These are phyloP conservation scores for Wallacemonas collosoma DNA, from an alignment of 208 protist species.

Conservation along the genomic window DNA sequence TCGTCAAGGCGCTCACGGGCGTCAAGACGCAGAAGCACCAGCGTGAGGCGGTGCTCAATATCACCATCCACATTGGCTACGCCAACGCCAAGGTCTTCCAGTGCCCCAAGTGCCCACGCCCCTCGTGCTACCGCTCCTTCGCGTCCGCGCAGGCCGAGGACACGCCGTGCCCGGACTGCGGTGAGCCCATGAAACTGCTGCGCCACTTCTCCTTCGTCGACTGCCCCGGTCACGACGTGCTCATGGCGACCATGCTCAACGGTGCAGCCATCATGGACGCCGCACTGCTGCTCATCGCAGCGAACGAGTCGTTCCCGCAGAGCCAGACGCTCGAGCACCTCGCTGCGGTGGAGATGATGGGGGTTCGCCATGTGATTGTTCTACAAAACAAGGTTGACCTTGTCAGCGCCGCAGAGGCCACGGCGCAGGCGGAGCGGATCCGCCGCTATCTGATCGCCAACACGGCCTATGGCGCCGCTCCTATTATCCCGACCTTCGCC, in stretches of 20 bases:
- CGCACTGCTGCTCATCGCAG: slow-evolving; percentile 99
- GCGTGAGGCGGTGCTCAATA: slow-evolving; percentile 99
- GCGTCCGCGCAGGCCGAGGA: slow-evolving; percentile 90
- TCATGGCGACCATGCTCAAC: slow-evolving; percentile 99
- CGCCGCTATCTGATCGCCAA: slow-evolving; percentile 85
- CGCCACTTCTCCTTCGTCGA: slow-evolving; percentile 99
- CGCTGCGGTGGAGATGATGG: slow-evolving; percentile 99
- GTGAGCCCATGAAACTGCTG: slow-evolving; percentile 68
- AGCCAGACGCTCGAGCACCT: slow-evolving; percentile 96
- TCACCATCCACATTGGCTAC: slow-evolving; percentile 99
- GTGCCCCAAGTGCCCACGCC: slow-evolving; percentile 86
- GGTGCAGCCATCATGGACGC: slow-evolving; percentile 99
- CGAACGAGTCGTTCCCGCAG: slow-evolving; percentile 99
- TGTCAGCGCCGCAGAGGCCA: slow-evolving; percentile 94
- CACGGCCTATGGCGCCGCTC: slow-evolving; percentile 95
- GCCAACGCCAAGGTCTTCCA: slow-evolving; percentile 99
- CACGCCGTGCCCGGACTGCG: slow-evolving; percentile 73
- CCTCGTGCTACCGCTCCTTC: slow-evolving; percentile 93
- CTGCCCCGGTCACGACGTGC: slow-evolving; percentile 99
- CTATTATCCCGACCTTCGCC: slow-evolving; percentile 99
- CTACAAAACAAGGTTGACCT: slow-evolving; percentile 99
- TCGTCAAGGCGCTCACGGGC: slow-evolving; percentile 99
- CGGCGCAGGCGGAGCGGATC: slow-evolving; percentile 97
- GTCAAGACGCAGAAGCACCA: slow-evolving; percentile 99
- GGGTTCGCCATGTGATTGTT: slow-evolving; percentile 98